Base-by-base conservation (phyloP, 352 stramenopile species). In the Phytophthora ramorum region DNA sequence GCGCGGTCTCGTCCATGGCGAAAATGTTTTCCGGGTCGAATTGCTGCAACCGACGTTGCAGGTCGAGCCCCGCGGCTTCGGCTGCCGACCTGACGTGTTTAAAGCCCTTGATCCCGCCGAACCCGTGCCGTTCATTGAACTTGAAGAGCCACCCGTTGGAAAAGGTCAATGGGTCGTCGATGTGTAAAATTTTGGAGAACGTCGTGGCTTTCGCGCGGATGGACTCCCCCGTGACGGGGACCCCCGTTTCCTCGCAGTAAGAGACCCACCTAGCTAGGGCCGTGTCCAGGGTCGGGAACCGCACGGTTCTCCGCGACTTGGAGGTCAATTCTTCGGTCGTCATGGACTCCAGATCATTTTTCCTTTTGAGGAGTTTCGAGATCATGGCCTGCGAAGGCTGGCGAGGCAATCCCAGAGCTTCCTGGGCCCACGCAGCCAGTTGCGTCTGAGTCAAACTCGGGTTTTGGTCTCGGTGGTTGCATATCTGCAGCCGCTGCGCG, bases 141-240 rank as follows among this genome's bases (percentile, higher is more conserved):
- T 67, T 71, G 54, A 67, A 69, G 34, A 77, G 69, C 69, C 69
- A 77, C 2, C 69, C 69, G 37, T 77, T 77, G 4, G 69, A 71
- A 44, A 66, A 74, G 2, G 43, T 71, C 8, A 72, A 50, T 0
- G 63, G 65, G 3, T 43, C 24, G n/a, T 73, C 40, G 9, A 77
- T 70, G 16, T 61, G 13, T 2, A 77, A 49, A 30, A 77, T 49
- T 28, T 64, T 7, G 0, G 69, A 54, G 50, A 74, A 77, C 17
- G 10, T 45, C 26, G 45, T 54, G 4, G 64, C 69, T 56, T 77
- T 71, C 17, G 37, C 6, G 14, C 65, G 61, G 17, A 77, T 64
- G 34, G 60, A 32, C 24, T 74, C 64, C 26, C 64, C 69, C 20
- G 69, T 74, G 26, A 77, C 54, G 4, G 49, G 43, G 1, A 74